These are phyloP conservation scores for Pseudogymnoascus sp. DNA, from an alignment of 2,329 filamentous ascomycete species.

Conservation along the genomic window DNA sequence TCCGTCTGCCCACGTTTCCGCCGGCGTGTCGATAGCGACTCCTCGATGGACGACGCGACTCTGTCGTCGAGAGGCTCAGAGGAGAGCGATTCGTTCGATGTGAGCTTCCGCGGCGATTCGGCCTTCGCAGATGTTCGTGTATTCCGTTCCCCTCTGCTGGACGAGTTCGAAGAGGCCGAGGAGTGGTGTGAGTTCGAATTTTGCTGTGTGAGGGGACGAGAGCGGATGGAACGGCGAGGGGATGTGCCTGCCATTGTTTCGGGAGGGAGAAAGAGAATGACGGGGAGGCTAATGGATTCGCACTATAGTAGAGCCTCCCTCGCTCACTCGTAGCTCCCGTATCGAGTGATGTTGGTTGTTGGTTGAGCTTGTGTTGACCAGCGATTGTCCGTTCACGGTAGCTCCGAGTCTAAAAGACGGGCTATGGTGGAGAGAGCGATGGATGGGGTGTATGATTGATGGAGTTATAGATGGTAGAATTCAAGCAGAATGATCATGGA, in stretches of 20 bases:
- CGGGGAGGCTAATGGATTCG: constrained; percentile 6
- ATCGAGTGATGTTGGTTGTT: constrained; percentile 2
- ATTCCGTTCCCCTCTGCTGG: constrained; percentile 66
- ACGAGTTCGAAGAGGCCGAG: constrained; percentile 70
- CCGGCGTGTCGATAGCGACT: constrained; percentile 64
- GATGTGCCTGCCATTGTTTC: constrained; percentile 45
- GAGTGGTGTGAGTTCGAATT: constrained; percentile 67
- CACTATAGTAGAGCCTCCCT: constrained; percentile 1
- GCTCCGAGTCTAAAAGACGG: constrained; percentile 5
- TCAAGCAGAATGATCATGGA: neutral
- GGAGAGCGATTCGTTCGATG: constrained; percentile 64
- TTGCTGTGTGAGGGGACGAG: constrained; percentile 66
- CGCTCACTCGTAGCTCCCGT: neutral
- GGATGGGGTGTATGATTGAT: neutral
- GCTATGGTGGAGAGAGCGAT: neutral
- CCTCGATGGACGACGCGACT: constrained; percentile 43
- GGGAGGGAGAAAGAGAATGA: neutral
- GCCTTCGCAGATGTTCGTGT: constrained; percentile 67
- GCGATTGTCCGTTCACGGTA: constrained; percentile 2
- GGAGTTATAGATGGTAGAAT: neutral
- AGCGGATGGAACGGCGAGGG: constrained; percentile 85
- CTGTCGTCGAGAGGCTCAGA: constrained; percentile 61
- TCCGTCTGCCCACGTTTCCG: constrained; percentile 63
- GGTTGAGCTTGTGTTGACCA: constrained; percentile 9
- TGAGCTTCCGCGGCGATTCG: constrained; percentile 67